Evolutionary conservation across 805 yeast genomes (phyloP), one percentile per base, ranked within the genome.

Genomic region (Yarrowia hollandica): DNA sequence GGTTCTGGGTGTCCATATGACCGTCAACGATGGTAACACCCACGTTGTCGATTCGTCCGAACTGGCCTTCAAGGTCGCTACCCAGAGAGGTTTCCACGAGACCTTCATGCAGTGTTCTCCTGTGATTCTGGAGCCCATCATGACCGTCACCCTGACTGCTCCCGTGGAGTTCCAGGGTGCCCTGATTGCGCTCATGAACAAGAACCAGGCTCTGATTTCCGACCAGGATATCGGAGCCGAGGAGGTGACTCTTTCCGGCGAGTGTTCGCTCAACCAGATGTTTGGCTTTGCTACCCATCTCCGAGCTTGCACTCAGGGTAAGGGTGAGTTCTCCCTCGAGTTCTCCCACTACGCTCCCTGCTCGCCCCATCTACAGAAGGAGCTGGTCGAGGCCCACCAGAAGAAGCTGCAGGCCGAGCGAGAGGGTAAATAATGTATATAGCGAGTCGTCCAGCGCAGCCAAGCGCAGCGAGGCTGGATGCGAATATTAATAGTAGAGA

Each of bases 31-130:
- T 78, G 99, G 99, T 85, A 90, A 87, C 65, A 88, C 94, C 59
- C 99, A 94, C 75, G 87, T 89, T 69, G 99, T 94, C 50, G 99
- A 94, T 76, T 91, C 98, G 55, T 88, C 91, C 62, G 99, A 94
- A 77, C 79, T 90, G 76, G 86, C 99, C 6, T 94, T 94, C 81
- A 85, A 90, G 74, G 82, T 95, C 22, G 99, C 99, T 21, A 86
- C 98, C 5, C 80, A 82, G 68, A 85, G 85, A 62, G 99, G 98
- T 10, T 94, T 92, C 81, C 87, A 83, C 70, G 90, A 90, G 71
- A 96, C 96, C 14, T 92, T 94, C 76, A 69, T 86, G 76, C 81
- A 80, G 60, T 85, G 96, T 26, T 79, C 83, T 64, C 97, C 99
- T 1, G 89, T 88, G 38, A 83, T 94, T 65, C 79, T 94, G 69